These are phyloP conservation scores for Hawksworthiomyces lignivorus DNA, from an alignment of 2,329 filamentous ascomycete species.

Conservation along the genomic window DNA sequence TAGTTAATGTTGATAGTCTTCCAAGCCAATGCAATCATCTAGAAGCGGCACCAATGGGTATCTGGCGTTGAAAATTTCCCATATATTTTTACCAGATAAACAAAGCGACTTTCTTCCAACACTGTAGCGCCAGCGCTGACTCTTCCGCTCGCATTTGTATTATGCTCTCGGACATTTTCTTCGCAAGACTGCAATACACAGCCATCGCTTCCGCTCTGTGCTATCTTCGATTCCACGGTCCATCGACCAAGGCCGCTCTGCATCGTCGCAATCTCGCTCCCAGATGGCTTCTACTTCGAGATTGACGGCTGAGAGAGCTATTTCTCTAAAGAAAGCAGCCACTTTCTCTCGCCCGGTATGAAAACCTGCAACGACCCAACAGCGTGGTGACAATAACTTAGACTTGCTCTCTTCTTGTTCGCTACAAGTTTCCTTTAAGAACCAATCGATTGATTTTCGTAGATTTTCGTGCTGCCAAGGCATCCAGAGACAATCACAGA, in stretches of 20 bases:
- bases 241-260: conserved; percentile 51
- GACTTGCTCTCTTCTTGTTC: background rate
- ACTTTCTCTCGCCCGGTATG: conserved; percentile 63
- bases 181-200: conserved; percentile 49
- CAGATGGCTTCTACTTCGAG: conserved; percentile 58
- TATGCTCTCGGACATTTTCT: too few relatives aligned
- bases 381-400: conserved; percentile 35
- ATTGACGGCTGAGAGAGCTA: conserved; percentile 37
- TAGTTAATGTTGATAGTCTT: too few relatives aligned
- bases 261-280: conserved; percentile 61
- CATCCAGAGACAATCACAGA: conserved; percentile 72
- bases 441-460: conserved; percentile 52
- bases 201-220: conserved; percentile 59
- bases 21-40: too few relatives aligned
- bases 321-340: conserved; percentile 53
- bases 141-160: too few relatives aligned
- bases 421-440: conserved; percentile 33
- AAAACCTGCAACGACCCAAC: conserved; percentile 63
- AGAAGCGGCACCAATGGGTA: too few relatives aligned
- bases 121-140: too few relatives aligned
- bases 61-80: too few relatives aligned
- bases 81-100: too few relatives aligned
- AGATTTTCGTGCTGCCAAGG: conserved; percentile 63
- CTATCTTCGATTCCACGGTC: conserved; percentile 56
- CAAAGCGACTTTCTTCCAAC: too few relatives aligned